Conservation (phyloP, 371 early-diverging fungal species). For the Lichtheimia ramosa region DNA sequence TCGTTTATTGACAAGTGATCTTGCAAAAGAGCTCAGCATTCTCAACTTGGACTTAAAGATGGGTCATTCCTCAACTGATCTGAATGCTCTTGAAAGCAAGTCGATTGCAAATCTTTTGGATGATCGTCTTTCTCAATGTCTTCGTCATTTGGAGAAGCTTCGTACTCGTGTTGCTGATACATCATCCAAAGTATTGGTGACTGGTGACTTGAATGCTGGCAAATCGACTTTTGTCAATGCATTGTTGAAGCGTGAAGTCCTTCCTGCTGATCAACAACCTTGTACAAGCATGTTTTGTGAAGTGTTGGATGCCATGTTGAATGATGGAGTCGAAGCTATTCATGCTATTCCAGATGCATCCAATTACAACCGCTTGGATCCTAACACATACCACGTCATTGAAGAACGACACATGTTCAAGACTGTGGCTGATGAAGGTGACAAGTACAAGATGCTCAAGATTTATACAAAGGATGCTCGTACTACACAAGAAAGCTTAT, state of each 20-base stretch:
- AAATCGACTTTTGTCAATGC: conserved; percentile 97
- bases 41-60: conserved; percentile 70
- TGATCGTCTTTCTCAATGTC: conserved; percentile 62
- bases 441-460: conserved; percentile 83
- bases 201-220: conserved; percentile 97
- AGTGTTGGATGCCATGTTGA: conserved; percentile 85
- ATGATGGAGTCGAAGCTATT: conserved; percentile 84
- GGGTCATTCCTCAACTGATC: conserved; percentile 49
- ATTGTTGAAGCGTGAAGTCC: conserved; percentile 80
- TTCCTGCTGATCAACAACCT: conserved; percentile 96
- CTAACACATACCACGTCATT: conserved; percentile 72
- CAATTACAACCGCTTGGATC: conserved; percentile 69
- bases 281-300: conserved; percentile 95
- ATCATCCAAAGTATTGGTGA: conserved; percentile 91
- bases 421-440: conserved; percentile 59
- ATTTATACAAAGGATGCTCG: conserved; percentile 81
- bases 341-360: conserved; percentile 79
- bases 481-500: conserved; percentile 65
- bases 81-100: conserved; percentile 57
- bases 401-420: conserved; percentile 62
- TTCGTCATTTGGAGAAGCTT: conserved; percentile 80
- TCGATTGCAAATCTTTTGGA: conserved; percentile 73
- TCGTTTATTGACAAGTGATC: conserved; percentile 19
- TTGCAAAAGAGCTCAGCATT: conserved; percentile 56
- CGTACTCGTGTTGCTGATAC: conserved; percentile 84